Evolutionary conservation across 495 filamentous ascomycete species (phyloP), one percentile per base, ranked within the genome.

Genomic region (Aspergillus steynii): DNA sequence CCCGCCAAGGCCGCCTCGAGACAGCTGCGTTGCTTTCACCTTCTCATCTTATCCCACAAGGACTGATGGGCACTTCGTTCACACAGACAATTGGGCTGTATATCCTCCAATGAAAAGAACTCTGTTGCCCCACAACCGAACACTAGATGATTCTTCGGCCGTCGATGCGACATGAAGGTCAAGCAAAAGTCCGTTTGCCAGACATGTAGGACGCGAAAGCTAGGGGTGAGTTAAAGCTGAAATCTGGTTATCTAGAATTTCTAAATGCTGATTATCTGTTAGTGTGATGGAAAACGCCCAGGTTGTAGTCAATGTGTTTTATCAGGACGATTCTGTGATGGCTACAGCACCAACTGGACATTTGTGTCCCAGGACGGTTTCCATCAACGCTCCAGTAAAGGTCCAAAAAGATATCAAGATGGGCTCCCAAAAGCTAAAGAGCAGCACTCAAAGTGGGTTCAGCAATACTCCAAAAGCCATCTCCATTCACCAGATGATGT

Each of bases 281-380:
- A 71, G 69, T 71, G 69, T 32, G 66, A 71, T 60, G 66, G 69
- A 10, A 69, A 69, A 45, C 60, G 32, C 10, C 69, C 69, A 5
- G 56, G 9, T 37, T 71, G 69, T 34, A 62, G 56, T 53, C 69
- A 71, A 48, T 69, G 69, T 42, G 37, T 58, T 12, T 54, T 65
- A 15, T 61, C 66, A 7, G 62, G 66, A 3, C 55, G 62, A 46
- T 48, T 29, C 2, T 71, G 69, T 34, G 59, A 61, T 20, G 67
- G 69, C 10, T 65, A 67, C 50, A 58, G 32, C 31, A 45, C 56
- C 5, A 50, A 61, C 4, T 71, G 68, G 68, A 66, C 58, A 10
- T 71, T 68, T 49, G 46, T 71, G 20, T 20, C 20, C 20, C 20
- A 20, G 20, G 20, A 20, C 20, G 20, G 20, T 20, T 20, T 20